phyloP scores from a whole-genome alignment of 169 alveolate genomes.

The Plasmodium vivax region DNA sequence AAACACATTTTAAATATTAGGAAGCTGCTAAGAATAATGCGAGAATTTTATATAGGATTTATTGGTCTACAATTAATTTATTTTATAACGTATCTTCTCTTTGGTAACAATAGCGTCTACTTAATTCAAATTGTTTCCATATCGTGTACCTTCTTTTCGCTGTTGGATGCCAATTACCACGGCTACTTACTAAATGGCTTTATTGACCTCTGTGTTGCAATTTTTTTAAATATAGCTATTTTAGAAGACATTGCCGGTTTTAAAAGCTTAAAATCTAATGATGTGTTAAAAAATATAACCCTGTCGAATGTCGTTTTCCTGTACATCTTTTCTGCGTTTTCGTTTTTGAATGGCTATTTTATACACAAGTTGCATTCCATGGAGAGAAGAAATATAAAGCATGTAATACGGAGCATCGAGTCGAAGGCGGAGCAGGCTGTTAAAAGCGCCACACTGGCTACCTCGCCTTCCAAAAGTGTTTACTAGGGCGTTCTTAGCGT shows the following conservation, averaged over 20 bases:
- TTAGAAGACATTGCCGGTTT: slow-evolving; percentile 51
- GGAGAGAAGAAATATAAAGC: slow-evolving; percentile 56
- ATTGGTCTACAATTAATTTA: slow-evolving; percentile 70
- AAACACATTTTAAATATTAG: slow-evolving; percentile 64
- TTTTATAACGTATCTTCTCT: slow-evolving; percentile 65
- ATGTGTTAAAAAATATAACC: slow-evolving; percentile 62
- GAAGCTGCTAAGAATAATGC: slow-evolving; percentile 50
- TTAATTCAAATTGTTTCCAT: slow-evolving; percentile 61
- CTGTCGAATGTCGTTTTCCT: slow-evolving; percentile 63
- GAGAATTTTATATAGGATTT: slow-evolving; percentile 73
- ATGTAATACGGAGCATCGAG: slow-evolving; percentile 61
- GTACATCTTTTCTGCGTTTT: slow-evolving; percentile 46
- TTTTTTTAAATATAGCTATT: slow-evolving; percentile 67
- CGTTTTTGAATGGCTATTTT: slow-evolving; percentile 58
- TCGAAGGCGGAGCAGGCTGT: slow-evolving; percentile 23
- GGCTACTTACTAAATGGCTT: slow-evolving; percentile 73
- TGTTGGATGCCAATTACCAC: slow-evolving; percentile 69
- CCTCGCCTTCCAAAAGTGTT: background rate
- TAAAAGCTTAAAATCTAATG: slow-evolving; percentile 44
- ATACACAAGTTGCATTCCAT: slow-evolving; percentile 56
- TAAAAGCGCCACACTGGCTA: background rate
- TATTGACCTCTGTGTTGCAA: slow-evolving; percentile 57
- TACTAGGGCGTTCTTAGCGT: background rate
- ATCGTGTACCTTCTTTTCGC: slow-evolving; percentile 66
- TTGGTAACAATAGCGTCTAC: slow-evolving; percentile 59